Percentiles rank a stretch among this genome's conserved stretches.
Conservation (phyloP, 2,329 filamentous ascomycete species). For the Talaromyces sp. region DNA sequence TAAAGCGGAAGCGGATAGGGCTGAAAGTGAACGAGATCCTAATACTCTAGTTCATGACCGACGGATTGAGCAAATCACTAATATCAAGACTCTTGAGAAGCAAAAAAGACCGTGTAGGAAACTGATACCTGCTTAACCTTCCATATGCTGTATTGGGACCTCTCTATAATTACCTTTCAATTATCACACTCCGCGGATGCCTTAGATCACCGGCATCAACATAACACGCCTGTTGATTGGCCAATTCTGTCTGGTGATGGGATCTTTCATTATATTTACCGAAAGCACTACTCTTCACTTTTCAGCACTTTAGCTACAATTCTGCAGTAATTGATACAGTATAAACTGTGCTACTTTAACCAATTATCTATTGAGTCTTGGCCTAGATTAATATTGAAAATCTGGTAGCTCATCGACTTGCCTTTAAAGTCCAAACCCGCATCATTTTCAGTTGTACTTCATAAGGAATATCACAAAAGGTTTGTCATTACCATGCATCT, state of each 20-base stretch:
- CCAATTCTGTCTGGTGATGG: background rate
- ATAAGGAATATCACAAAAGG: background rate
- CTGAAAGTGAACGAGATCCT: background rate
- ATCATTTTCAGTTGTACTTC: background rate
- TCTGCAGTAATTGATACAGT: too few species aligned
- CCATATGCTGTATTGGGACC: too few species aligned
- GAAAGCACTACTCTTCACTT: too few species aligned
- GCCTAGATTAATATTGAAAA: background rate
- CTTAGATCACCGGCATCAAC: background rate
- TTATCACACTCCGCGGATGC: background rate
- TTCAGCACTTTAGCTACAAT: too few species aligned
- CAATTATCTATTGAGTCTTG: too few species aligned
- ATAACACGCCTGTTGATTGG: background rate
- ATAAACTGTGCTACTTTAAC: too few species aligned
- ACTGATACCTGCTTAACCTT: too few species aligned
- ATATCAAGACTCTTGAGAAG: background rate
- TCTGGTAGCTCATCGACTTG: background rate
- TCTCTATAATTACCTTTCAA: background rate
- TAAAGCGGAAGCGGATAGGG: slow-evolving; percentile 4
- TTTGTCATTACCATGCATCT: background rate
- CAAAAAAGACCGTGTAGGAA: background rate
- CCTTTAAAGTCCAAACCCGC: background rate
- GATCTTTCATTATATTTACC: background rate
- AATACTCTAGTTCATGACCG: background rate
- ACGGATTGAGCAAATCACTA: background rate